Evolutionary conservation across 208 protist genomes (phyloP).

Genomic region (Trypanosoma theileri): DNA sequence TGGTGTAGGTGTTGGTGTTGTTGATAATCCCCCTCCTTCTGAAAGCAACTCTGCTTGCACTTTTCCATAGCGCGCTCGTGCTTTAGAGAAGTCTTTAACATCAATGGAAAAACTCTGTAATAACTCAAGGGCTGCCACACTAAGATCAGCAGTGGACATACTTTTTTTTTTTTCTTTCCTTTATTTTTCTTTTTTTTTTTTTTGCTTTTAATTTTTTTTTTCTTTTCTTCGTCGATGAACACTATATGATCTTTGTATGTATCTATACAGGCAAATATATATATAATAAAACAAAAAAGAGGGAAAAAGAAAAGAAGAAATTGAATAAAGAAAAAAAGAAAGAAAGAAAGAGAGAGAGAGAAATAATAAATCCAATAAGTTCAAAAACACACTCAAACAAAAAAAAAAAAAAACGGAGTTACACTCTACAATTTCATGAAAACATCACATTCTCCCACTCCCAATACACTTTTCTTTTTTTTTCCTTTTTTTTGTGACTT

Average conservation of each 20-base stretch:
- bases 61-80: slow-evolving; percentile 47
- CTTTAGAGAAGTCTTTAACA: slow-evolving; percentile 75
- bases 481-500: too few relatives aligned
- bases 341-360: slow-evolving; percentile 24
- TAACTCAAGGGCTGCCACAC: slow-evolving; percentile 48
- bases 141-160: slow-evolving; percentile 59
- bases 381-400: background rate
- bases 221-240: too few relatives aligned
- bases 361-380: slow-evolving; percentile 4
- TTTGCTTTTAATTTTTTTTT: background rate
- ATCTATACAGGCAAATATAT: background rate
- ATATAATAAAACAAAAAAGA: slow-evolving; percentile 4
- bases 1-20: too few relatives aligned
- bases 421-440: too few relatives aligned
- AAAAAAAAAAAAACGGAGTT: background rate
- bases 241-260: background rate
- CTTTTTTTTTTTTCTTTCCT: background rate
- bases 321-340: background rate
- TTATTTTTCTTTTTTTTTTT: too few relatives aligned
- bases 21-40: too few relatives aligned
- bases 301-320: slow-evolving; percentile 31
- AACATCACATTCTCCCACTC: too few relatives aligned
- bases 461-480: too few relatives aligned
- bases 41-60: slow-evolving; percentile 33
- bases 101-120: slow-evolving; percentile 75